These are phyloP conservation scores for Kwoniella europaea DNA, from an alignment of 768 basidiomycete species.

Conservation along the genomic window DNA sequence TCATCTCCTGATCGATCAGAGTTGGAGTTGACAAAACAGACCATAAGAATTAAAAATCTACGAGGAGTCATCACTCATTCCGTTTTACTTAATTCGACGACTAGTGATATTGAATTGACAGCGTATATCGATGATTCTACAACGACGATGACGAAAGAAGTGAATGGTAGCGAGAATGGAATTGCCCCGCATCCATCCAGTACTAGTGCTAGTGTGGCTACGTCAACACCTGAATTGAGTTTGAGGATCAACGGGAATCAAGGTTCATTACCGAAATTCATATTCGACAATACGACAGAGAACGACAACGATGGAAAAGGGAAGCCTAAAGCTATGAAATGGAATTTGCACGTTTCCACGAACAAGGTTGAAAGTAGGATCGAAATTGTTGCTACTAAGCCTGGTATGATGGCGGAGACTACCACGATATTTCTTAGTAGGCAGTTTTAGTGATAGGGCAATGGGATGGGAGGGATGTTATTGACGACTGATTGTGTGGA, in stretches of 20 bases:
- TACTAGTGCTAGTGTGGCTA: neutral
- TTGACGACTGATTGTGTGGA: neutral
- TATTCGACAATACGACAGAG: slow-evolving; percentile 15
- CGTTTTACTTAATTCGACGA: slow-evolving; percentile 39
- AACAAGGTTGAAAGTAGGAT: slow-evolving; percentile 41
- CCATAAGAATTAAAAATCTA: slow-evolving; percentile 42
- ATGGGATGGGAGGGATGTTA: neutral
- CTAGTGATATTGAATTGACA: slow-evolving; percentile 48
- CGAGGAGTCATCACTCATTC: slow-evolving; percentile 51
- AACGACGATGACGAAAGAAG: neutral
- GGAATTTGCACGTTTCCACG: slow-evolving; percentile 37
- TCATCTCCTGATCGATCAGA: neutral
- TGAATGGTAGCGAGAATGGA: neutral
- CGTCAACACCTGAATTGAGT: slow-evolving; percentile 37
- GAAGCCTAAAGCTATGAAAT: slow-evolving; percentile 39
- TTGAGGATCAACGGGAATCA: slow-evolving; percentile 47
- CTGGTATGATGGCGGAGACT: slow-evolving; percentile 39
- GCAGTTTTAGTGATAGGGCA: slow-evolving; percentile 31
- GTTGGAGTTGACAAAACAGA: slow-evolving; percentile 2
- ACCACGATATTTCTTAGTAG: slow-evolving; percentile 41
- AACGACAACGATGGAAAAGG: neutral
- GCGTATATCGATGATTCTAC: slow-evolving; percentile 37
- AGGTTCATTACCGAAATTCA: slow-evolving; percentile 35
- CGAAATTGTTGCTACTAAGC: slow-evolving; percentile 42
- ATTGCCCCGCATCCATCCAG: neutral